Evolutionary conservation across 768 basidiomycete genomes (phyloP).

Genomic region (Mycena indigotica): DNA sequence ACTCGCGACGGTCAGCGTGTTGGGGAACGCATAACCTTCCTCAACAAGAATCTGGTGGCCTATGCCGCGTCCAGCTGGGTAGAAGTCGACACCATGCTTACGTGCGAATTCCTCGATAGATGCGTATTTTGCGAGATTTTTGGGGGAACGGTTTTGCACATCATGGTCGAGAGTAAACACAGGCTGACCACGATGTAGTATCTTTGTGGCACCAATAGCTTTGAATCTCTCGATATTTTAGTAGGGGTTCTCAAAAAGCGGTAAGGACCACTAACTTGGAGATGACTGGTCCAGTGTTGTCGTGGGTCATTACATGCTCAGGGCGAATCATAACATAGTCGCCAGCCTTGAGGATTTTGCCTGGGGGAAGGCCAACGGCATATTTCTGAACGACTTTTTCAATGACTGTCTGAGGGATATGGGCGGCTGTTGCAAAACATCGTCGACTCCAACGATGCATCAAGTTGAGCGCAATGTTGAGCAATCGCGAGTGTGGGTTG

Average conservation of each 20-base stretch:
- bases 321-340: constrained; percentile 99
- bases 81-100: constrained; percentile 86
- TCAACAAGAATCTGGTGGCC: constrained; percentile 98
- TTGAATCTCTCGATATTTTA: constrained; percentile 66
- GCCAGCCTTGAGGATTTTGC: constrained; percentile 83
- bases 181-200: constrained; percentile 79
- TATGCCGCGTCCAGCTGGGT: constrained; percentile 95
- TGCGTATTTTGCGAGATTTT: constrained; percentile 91
- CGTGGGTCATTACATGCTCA: constrained; percentile 97
- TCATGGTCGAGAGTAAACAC: constrained; percentile 99
- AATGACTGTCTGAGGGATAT: constrained; percentile 81
- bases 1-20: constrained; percentile 92
- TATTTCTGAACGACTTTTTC: constrained; percentile 99
- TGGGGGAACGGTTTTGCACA: constrained; percentile 90
- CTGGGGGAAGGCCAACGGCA: constrained; percentile 83
- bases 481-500: neutral
- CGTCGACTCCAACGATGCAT: constrained; percentile 20
- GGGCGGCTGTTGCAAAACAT: constrained; percentile 32
- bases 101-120: constrained; percentile 91
- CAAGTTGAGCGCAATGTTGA: neutral
- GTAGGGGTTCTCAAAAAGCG: constrained; percentile 2
- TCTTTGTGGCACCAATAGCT: constrained; percentile 86
- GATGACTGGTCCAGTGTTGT: constrained; percentile 98
- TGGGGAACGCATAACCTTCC: constrained; percentile 97
- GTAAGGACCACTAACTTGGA: constrained; percentile 64